Percentiles rank a stretch among this genome's conserved stretches.
These are phyloP conservation scores for Populus tomentosa DNA, from an alignment of 441 rosid genomes.

Conservation along the genomic window DNA sequence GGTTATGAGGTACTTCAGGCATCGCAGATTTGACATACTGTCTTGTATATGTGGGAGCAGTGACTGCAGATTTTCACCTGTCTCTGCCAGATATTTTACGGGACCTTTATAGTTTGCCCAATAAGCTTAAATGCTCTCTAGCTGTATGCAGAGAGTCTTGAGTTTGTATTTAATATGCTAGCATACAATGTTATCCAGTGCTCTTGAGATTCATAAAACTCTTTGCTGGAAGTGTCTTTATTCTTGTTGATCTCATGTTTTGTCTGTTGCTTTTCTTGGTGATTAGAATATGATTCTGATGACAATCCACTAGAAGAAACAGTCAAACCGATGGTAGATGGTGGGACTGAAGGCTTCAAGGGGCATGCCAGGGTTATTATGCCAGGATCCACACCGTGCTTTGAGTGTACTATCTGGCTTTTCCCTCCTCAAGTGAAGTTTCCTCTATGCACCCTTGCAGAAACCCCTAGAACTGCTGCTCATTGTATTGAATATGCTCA, in stretches of 20 bases:
- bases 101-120: not conserved
- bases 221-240: slow-evolving; percentile 6
- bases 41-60: not conserved
- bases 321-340: slow-evolving; percentile 89
- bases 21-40: not conserved
- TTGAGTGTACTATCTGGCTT: slow-evolving; percentile 91
- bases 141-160: not conserved
- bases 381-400: slow-evolving; percentile 87
- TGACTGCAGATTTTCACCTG: not conserved
- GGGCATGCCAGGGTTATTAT: slow-evolving; percentile 94
- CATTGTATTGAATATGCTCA: slow-evolving; percentile 99
- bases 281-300: slow-evolving; percentile 68
- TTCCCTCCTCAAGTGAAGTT: slow-evolving; percentile 99
- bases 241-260: slow-evolving; percentile 14
- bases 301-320: slow-evolving; percentile 75
- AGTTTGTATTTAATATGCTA: not conserved
- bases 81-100: not conserved
- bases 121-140: not conserved
- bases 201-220: not conserved
- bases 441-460: slow-evolving; percentile 94
- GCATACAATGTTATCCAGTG: not conserved
- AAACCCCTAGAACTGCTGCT: slow-evolving; percentile 96
- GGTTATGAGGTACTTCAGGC: not conserved
- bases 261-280: slow-evolving; percentile 19
- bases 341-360: slow-evolving; percentile 97